phyloP scores from a whole-genome alignment of 306 rosid species.

The Ammopiptanthus mongolicus region DNA sequence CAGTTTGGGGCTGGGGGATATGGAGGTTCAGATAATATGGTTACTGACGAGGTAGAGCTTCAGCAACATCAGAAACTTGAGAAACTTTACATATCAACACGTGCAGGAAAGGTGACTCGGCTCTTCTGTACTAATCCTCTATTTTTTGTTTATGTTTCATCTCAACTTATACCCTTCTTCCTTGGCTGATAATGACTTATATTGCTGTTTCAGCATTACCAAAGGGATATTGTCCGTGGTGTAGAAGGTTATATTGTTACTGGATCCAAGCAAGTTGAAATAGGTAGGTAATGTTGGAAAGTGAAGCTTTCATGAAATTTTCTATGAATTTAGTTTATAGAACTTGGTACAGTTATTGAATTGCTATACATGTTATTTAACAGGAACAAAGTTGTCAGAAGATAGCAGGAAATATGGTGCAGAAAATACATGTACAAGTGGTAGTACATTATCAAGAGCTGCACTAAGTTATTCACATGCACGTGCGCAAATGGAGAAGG shows the following conservation, averaged over 20 bases:
- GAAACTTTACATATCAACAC: constrained; percentile 93
- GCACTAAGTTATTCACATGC: constrained; percentile 73
- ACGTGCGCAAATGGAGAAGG: constrained; percentile 96
- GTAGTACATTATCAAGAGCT: constrained; percentile 79
- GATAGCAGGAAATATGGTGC: constrained; percentile 95
- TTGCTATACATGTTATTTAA: constrained; percentile 29
- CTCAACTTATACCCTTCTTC: background rate
- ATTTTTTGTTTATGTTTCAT: constrained; percentile 14
- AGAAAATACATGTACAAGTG: constrained; percentile 94
- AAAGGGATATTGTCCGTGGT: constrained; percentile 97
- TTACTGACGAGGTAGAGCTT: constrained; percentile 81
- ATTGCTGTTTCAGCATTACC: constrained; percentile 70
- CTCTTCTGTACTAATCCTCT: constrained; percentile 18
- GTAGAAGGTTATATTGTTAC: constrained; percentile 94
- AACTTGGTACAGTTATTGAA: constrained; percentile 5
- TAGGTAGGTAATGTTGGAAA: constrained; percentile 49
- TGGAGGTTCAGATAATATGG: constrained; percentile 86
- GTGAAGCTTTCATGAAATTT: background rate
- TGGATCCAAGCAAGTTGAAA: constrained; percentile 96
- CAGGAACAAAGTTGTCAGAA: constrained; percentile 94
- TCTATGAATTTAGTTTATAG: background rate
- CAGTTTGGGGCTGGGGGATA: constrained; percentile 97
- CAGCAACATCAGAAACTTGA: constrained; percentile 92
- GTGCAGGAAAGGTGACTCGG: constrained; percentile 82
- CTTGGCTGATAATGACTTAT: constrained; percentile 7